These are phyloP conservation scores for Epithemia pelagica DNA, from an alignment of 108 stramenopile genomes.

Conservation along the genomic window DNA sequence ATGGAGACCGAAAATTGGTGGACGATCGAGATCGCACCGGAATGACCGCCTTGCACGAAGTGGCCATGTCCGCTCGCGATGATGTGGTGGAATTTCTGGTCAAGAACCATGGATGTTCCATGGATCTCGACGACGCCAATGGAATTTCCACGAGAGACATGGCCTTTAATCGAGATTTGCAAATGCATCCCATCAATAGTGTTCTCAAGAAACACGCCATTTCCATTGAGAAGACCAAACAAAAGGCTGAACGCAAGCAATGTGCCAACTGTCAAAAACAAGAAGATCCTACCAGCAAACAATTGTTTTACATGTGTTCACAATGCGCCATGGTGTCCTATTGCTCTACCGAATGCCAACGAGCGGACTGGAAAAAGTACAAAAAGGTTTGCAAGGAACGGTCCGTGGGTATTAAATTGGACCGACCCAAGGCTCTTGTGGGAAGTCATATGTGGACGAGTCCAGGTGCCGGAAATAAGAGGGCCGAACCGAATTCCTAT, in stretches of 20 bases:
- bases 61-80: constrained; percentile 16
- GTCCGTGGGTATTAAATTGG: background rate
- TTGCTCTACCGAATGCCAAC: constrained; percentile 26
- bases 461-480: background rate
- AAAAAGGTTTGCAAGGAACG: constrained; percentile 22
- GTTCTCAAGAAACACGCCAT: constrained; percentile 4
- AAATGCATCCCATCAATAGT: background rate
- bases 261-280: constrained; percentile 3
- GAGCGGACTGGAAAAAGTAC: constrained; percentile 24
- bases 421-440: background rate
- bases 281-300: background rate
- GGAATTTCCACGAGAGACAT: constrained; percentile 12
- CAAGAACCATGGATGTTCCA: constrained; percentile 6
- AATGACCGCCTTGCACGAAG: constrained; percentile 22
- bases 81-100: constrained; percentile 37
- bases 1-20: background rate
- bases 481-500: constrained; percentile 1
- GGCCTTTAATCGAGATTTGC: constrained; percentile 7
- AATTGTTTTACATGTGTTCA: constrained; percentile 19
- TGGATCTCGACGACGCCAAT: constrained; percentile 14
- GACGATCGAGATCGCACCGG: constrained; percentile 29
- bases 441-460: background rate
- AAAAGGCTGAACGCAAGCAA: background rate
- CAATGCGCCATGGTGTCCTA: constrained; percentile 18
- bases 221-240: constrained; percentile 5